phyloP scores from a whole-genome alignment of 2,329 filamentous ascomycete species.

The Fusarium algeriense region DNA sequence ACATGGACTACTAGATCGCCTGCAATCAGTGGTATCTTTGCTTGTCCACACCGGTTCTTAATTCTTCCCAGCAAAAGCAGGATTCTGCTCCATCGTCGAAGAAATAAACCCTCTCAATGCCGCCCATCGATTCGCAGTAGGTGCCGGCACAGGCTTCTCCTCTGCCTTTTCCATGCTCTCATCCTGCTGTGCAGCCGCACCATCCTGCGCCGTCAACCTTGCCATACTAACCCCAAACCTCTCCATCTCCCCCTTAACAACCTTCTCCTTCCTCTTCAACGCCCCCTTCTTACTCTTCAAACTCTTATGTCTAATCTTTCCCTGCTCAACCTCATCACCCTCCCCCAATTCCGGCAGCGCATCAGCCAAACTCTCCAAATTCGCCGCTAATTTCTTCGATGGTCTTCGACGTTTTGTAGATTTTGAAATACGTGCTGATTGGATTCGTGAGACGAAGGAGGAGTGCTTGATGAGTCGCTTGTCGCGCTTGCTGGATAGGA shows the following conservation, averaged over 20 bases:
- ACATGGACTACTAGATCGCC: background rate
- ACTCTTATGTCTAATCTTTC: slow-evolving; percentile 79
- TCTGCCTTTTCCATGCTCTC: slow-evolving; percentile 34
- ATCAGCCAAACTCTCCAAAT: slow-evolving; percentile 80
- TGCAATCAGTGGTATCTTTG: slow-evolving; percentile 10
- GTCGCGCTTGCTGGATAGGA: slow-evolving; percentile 82
- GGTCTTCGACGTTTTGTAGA: slow-evolving; percentile 64
- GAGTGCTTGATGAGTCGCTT: slow-evolving; percentile 87
- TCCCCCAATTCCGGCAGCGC: slow-evolving; percentile 77
- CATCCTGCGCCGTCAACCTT: slow-evolving; percentile 65
- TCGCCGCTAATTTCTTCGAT: slow-evolving; percentile 81
- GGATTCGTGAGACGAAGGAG: slow-evolving; percentile 80
- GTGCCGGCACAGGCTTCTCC: slow-evolving; percentile 41
- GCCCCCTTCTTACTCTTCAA: slow-evolving; percentile 81
- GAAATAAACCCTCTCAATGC: slow-evolving; percentile 87
- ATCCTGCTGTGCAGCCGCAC: slow-evolving; percentile 18
- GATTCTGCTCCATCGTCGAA: slow-evolving; percentile 88
- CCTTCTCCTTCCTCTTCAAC: slow-evolving; percentile 82
- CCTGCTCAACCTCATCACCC: slow-evolving; percentile 60
- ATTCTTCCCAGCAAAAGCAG: slow-evolving; percentile 68
- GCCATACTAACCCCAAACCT: slow-evolving; percentile 88
- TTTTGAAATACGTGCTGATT: slow-evolving; percentile 60
- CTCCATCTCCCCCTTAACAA: slow-evolving; percentile 85
- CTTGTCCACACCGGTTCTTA: slow-evolving; percentile 6
- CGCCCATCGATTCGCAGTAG: slow-evolving; percentile 77